A percentile compares a stretch with the other conserved stretches of the same genome.
phyloP scores from a whole-genome alignment of 495 filamentous ascomycete genomes.

The Choiromyces venosus region DNA sequence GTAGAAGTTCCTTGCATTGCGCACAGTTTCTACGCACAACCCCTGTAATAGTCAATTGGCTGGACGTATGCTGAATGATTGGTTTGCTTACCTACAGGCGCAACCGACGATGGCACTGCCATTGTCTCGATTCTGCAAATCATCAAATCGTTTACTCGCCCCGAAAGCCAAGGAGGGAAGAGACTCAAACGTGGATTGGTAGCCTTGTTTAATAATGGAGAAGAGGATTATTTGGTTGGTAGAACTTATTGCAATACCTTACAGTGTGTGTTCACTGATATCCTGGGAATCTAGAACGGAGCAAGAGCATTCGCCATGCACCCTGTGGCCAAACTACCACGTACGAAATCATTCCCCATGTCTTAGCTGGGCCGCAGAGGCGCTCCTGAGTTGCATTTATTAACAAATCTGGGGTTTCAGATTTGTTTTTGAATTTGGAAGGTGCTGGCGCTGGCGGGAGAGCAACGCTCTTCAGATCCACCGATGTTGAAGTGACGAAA shows the following conservation, averaged over 20 bases:
- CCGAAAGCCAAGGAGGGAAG: constrained; percentile 50
- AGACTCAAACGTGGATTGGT: constrained; percentile 75
- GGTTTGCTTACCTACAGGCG: constrained; percentile 51
- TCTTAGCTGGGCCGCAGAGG: background rate
- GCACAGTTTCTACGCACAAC: background rate
- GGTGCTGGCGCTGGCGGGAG: constrained; percentile 90
- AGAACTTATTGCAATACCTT: background rate
- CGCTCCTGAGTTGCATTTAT: background rate
- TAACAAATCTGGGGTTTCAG: constrained; percentile 49
- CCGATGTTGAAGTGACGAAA: constrained; percentile 78
- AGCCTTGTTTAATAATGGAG: constrained; percentile 86
- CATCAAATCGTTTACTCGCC: constrained; percentile 77
- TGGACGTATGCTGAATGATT: background rate
- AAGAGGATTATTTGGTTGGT: constrained; percentile 74
- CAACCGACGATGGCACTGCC: constrained; percentile 90
- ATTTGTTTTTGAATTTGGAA: constrained; percentile 89
- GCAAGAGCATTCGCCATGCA: constrained; percentile 79
- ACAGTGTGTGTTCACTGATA: background rate
- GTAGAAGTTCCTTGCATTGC: background rate
- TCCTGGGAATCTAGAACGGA: constrained; percentile 53
- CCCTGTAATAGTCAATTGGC: background rate
- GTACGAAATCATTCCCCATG: constrained; percentile 19
- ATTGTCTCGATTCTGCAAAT: constrained; percentile 80
- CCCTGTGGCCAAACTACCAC: constrained; percentile 55
- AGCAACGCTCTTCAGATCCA: constrained; percentile 77